Conservation (phyloP, 345 rosid genomes). For the Lepidium africanum region DNA sequence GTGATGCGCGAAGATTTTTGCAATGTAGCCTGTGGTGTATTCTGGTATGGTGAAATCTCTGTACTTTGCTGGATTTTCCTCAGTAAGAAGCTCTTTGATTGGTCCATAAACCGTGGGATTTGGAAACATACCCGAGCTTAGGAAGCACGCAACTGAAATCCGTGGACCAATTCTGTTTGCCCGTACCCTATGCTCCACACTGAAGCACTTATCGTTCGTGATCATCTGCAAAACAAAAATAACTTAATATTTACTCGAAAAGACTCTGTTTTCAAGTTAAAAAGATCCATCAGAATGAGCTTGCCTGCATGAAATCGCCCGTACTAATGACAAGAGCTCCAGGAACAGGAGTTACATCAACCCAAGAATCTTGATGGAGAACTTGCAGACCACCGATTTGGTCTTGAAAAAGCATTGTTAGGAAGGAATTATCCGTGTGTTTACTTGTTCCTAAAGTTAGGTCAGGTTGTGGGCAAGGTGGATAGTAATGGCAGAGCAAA, state of each 20-base stretch:
- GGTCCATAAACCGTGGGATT: conserved; percentile 16
- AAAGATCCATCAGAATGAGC: background rate
- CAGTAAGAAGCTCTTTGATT: conserved; percentile 11
- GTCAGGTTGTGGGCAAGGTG: conserved; percentile 36
- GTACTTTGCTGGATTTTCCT: conserved; percentile 13
- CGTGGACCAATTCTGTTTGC: background rate
- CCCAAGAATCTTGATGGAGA: conserved; percentile 21
- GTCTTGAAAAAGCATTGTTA: conserved; percentile 27
- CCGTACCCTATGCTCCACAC: conserved; percentile 7
- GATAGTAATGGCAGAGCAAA: conserved; percentile 25
- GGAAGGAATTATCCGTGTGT: conserved; percentile 26
- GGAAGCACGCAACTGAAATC: conserved; percentile 10
- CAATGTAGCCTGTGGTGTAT: conserved; percentile 9
- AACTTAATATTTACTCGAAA: background rate
- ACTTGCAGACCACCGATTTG: conserved; percentile 32
- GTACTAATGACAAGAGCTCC: conserved; percentile 30
- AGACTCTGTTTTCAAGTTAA: background rate
- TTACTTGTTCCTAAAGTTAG: conserved; percentile 29
- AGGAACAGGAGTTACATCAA: conserved; percentile 13
- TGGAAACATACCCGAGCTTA: background rate
- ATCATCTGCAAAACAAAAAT: background rate
- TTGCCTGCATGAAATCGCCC: conserved; percentile 29
- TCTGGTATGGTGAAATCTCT: conserved; percentile 11
- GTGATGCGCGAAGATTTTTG: background rate
- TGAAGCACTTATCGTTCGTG: conserved; percentile 4